Conservation (phyloP, 306 rosid genomes). For the Myrica gale region DNA sequence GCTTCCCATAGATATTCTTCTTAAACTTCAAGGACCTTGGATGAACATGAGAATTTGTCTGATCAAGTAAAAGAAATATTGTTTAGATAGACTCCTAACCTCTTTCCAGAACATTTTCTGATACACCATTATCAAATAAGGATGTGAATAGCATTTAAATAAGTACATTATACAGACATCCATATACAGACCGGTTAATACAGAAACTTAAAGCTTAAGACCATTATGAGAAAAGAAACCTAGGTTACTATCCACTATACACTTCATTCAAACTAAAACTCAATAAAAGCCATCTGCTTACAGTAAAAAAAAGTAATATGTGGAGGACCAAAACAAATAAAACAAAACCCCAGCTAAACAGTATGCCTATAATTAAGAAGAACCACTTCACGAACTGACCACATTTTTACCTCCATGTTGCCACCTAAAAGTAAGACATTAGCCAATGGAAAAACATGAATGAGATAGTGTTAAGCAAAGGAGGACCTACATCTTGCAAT, state of each 20-base stretch:
- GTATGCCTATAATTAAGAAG: background rate
- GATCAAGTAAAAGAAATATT: conserved; percentile 55
- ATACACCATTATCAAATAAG: no score
- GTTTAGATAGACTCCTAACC: conserved; percentile 38
- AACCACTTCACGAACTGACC: background rate
- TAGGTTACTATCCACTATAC: background rate
- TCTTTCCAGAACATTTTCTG: conserved; percentile 7
- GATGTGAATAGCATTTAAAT: background rate
- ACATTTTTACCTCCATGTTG: background rate
- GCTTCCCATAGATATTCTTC: conserved; percentile 78
- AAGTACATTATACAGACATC: background rate
- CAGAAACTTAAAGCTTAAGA: background rate
- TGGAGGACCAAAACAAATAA: background rate
- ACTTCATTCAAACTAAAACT: background rate
- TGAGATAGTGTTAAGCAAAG: conserved; percentile 10
- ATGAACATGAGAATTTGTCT: conserved; percentile 49
- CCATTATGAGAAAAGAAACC: background rate
- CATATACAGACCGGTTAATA: background rate
- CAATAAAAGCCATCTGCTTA: background rate
- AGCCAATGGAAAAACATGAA: conserved; percentile 2
- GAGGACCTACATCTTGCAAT: conserved; percentile 73
- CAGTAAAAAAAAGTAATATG: background rate
- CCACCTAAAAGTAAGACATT: background rate
- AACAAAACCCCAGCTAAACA: background rate
- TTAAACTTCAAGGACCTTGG: conserved; percentile 67